Conservation (phyloP, 192 early-diverging fungal species). For the Linnemannia schmuckeri region DNA sequence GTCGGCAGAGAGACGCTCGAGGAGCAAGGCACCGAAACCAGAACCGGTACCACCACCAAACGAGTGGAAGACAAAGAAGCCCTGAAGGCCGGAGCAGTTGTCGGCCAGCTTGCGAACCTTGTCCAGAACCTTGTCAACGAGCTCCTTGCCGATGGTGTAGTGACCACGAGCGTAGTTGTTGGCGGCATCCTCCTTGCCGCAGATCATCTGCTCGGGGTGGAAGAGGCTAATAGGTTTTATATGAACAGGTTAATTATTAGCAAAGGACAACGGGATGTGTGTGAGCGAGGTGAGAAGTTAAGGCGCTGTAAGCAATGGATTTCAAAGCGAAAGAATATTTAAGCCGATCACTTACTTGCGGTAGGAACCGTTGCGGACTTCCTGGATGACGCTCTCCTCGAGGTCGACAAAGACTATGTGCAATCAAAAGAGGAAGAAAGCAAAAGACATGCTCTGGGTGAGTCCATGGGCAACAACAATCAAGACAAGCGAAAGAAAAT, state of each 20-base stretch:
- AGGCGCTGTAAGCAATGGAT: neutral
- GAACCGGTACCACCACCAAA: conserved; percentile 99
- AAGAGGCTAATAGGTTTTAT: conserved; percentile 46
- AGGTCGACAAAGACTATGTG: conserved; percentile 93
- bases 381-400: conserved; percentile 96
- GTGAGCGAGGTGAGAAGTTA: neutral
- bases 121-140: conserved; percentile 96
- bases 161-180: conserved; percentile 99
- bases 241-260: neutral
- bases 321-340: neutral
- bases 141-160: conserved; percentile 99
- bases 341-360: conserved; percentile 66
- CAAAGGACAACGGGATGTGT: neutral
- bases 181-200: conserved; percentile 99
- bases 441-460: neutral
- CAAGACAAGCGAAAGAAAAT: neutral
- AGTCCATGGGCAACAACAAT: neutral
- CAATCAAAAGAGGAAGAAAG: neutral
- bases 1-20: conserved; percentile 99
- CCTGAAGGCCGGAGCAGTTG: conserved; percentile 98
- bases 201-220: conserved; percentile 96
- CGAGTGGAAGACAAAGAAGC: conserved; percentile 99
- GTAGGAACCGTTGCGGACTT: conserved; percentile 99
- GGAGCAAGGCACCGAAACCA: conserved; percentile 96
- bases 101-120: conserved; percentile 98